Evolutionary conservation across 208 protist genomes (phyloP).

Genomic region (Novymonas esmeraldas): DNA sequence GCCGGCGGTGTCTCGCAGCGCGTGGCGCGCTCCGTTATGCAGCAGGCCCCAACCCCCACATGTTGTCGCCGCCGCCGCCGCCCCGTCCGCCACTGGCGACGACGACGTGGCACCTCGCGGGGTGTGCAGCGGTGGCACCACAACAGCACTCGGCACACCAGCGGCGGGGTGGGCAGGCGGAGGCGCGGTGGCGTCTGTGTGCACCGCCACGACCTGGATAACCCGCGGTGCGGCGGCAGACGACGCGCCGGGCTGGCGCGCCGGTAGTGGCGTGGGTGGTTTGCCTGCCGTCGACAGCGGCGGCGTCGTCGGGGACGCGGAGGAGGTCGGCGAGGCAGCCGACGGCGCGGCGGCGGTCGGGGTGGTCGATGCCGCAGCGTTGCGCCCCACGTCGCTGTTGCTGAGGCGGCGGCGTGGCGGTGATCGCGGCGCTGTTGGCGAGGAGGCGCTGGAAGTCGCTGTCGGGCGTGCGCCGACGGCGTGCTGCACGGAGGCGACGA

Average conservation of each 20-base stretch:
- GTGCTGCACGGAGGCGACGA: background rate
- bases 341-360: background rate
- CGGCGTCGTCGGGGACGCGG: too few species aligned
- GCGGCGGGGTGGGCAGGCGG: too few species aligned
- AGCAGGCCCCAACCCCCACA: constrained; percentile 18
- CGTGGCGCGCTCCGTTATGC: constrained; percentile 11
- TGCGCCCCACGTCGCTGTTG: background rate
- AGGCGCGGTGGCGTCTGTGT: background rate
- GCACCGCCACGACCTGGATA: background rate
- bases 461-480: background rate
- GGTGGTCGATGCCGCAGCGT: background rate
- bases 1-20: background rate
- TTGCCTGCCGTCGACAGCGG: too few species aligned
- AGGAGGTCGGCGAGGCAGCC: too few species aligned
- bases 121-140: background rate
- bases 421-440: background rate
- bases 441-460: background rate
- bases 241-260: too few species aligned
- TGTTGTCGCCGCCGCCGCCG: too few species aligned
- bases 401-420: background rate
- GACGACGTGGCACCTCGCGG: background rate
- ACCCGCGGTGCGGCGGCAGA: too few species aligned
- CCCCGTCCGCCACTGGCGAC: background rate
- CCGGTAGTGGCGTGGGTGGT: too few species aligned
- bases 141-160: too few species aligned